These are phyloP conservation scores for Rhizophora mangle DNA, from an alignment of 345 rosid species.

Conservation along the genomic window DNA sequence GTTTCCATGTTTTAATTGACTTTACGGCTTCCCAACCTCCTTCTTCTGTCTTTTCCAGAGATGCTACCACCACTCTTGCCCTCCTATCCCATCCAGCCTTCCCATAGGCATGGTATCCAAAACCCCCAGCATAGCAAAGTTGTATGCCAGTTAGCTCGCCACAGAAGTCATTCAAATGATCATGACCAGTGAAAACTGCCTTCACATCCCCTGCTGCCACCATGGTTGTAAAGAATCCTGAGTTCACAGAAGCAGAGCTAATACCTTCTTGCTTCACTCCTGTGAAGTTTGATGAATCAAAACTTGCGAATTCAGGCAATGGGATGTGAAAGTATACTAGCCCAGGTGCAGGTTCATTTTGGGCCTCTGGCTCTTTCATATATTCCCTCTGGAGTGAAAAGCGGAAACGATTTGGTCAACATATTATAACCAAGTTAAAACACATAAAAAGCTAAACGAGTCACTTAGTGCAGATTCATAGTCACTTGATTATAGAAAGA, in stretches of 20 bases:
- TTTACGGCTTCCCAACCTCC: conserved; percentile 73
- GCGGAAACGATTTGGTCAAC: not conserved
- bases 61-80: conserved; percentile 65
- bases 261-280: conserved; percentile 74
- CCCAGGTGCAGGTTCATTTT: conserved; percentile 73
- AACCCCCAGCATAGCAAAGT: conserved; percentile 8
- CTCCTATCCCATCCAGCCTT: conserved; percentile 91
- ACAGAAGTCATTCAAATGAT: conserved; percentile 88
- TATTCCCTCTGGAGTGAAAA: conserved; percentile 50
- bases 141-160: conserved; percentile 42
- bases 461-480: not conserved
- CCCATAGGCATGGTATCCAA: conserved; percentile 95
- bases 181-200: conserved; percentile 88
- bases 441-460: not conserved
- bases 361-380: conserved; percentile 50
- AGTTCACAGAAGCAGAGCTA: conserved; percentile 67
- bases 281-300: conserved; percentile 55
- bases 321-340: conserved; percentile 90
- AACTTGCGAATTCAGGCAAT: conserved; percentile 62
- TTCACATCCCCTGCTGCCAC: conserved; percentile 77
- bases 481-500: not conserved
- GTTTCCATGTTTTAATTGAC: conserved; percentile 87
- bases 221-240: conserved; percentile 49
- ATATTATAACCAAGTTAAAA: not conserved
- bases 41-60: conserved; percentile 54